phyloP scores from a whole-genome alignment of 2,329 filamentous ascomycete genomes.

The Fusarium incarnatum region DNA sequence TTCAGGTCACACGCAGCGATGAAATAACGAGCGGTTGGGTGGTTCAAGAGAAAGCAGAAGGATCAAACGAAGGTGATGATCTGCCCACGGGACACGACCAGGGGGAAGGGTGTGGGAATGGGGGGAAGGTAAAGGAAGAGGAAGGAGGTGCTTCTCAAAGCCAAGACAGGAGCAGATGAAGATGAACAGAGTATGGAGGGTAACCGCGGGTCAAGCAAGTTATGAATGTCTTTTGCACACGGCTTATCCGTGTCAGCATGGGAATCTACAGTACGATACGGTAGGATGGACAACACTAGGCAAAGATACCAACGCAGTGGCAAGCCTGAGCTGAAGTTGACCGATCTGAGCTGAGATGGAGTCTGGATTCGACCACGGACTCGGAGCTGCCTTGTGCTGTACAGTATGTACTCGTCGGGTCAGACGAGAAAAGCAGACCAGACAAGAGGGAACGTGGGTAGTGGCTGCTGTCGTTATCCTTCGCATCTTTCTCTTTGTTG shows the following conservation, averaged over 20 bases:
- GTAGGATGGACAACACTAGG: neutral
- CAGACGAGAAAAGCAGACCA: neutral
- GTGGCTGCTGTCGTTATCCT: neutral
- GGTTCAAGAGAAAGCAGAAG: neutral
- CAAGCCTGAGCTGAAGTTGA: neutral
- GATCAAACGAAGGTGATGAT: conserved; percentile 15
- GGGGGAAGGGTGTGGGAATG: conserved; percentile 10
- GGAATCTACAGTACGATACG: neutral
- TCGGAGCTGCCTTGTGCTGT: neutral
- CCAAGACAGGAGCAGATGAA: conserved; percentile 18
- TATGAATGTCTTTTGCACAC: conserved; percentile 32
- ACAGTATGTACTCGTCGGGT: neutral
- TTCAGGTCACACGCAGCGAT: neutral
- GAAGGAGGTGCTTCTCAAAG: conserved; percentile 6
- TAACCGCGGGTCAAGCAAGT: conserved; percentile 21
- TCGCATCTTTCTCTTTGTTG: conserved; percentile 7
- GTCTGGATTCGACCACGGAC: conserved; percentile 5
- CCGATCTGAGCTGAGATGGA: conserved; percentile 12
- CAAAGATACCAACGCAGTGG: conserved; percentile 2
- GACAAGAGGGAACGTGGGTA: neutral
- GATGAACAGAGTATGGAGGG: conserved; percentile 1
- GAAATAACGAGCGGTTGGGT: neutral
- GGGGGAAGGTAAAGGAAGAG: conserved; percentile 6
- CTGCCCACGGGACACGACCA: conserved; percentile 1
- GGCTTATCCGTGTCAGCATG: conserved; percentile 13